Evolutionary conservation across 106 monocot genomes (phyloP), one percentile per base, ranked within the genome.

Genomic region (Dactylorhiza incarnata): DNA sequence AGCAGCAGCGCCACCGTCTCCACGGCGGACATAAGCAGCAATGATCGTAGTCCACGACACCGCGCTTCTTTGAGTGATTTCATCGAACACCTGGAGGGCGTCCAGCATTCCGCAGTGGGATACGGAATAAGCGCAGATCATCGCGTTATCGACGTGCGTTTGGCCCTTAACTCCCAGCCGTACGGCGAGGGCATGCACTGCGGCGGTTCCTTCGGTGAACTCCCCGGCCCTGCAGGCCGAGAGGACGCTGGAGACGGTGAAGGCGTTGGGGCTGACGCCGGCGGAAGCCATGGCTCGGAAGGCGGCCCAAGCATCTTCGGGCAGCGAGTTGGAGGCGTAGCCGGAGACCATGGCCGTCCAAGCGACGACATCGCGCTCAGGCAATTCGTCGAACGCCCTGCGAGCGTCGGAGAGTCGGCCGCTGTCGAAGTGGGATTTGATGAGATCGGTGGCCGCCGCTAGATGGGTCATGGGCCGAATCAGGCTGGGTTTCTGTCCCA

Each of bases 281-380:
- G 54, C 45, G n/a, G 17, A 15, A n/a, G 78, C 43, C 90, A 92
- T 92, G 17, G 37, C 46, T 0, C 76, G 74, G 78, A 95, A 90
- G 20, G 69, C 49, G 5, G 10, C 52, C 83, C 74, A 74, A 1
- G 92, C 81, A 4, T 84, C 84, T 9, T 45, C 45, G 50, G 58
- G 67, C 11, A 24, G 74, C 17, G 62, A 68, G 24, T 79, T 84
- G 65, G 80, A 83, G 1, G 82, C 53, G 77, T 84, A 88, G 47
- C 88, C 82, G 8, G 81, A 86, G 49, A 95, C 85, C 90, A 90
- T 88, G 70, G 92, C 76, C 10, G 92, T 95, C 90, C 92, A 95
- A 0, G 83, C 69, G 25, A 89, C 85, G 9, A 91, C 84, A 73
- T 84, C 85, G 14, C 76, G 78, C 1, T 84, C 46, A 62, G 89